Evolutionary conservation across 106 monocot species (phyloP), one percentile per base, ranked within the genome.

Genomic region (Gastrodia elata): DNA sequence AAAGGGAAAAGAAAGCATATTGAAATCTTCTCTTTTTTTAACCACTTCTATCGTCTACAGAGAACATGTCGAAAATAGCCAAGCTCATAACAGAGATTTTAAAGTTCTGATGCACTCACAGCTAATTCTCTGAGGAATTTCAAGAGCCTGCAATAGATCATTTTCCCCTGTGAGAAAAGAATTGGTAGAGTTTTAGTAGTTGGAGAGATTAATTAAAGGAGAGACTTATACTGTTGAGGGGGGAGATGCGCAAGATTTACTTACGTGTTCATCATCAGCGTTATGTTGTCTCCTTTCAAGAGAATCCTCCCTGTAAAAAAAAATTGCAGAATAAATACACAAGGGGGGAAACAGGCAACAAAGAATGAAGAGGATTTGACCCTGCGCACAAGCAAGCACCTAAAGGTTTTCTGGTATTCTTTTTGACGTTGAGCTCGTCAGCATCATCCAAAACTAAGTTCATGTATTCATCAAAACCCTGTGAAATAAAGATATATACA

Each of bases 401-500:
- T 43, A 93, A 55, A 14, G 85, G 37, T 57, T 90, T 89, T 76
- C 80, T 93, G 4, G 81, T 93, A 46, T 87, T 87, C 71, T 87
- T 93, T 82, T 93, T 93, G 61, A 84, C 71, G 37, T 90, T 89
- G 46, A 87, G 49, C 73, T 90, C 93, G 28, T 93, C 93, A 25
- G 93, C 90, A 56, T 93, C 93, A 52, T 93, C 93, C 41, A 87
- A 71, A 25, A 90, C 93, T 80, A 90, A 78, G 34, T 90, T 93
- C 93, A 90, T 93, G 82, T 90, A 93, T 48, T 93, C 93, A 74
- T 93, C 93, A 78, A 92, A 93, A 34, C 87, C 93, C 93, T 89
- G 56, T 33, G 18, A 75, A 59, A 59, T 24, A 33, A 70, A 9
- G 41, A 11, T 5, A 26, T 35, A 73, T 15, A n/a, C n/a, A n/a